These are phyloP conservation scores for Passalora sequoiae DNA, from an alignment of 2,329 filamentous ascomycete species.

Conservation along the genomic window DNA sequence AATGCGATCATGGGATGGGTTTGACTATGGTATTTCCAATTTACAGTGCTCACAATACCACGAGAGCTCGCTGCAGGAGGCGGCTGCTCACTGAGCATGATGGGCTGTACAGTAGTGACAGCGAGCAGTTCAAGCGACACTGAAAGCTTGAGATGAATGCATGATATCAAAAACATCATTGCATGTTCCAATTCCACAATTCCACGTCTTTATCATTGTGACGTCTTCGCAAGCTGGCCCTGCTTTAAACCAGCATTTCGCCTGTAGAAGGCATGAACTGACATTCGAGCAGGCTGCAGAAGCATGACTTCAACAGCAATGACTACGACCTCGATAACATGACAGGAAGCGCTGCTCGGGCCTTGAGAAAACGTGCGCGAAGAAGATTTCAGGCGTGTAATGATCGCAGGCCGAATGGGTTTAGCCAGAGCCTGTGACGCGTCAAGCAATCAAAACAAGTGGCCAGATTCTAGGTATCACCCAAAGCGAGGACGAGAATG, in stretches of 20 bases:
- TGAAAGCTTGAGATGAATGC: slow-evolving; percentile 32
- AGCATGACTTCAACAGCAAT: no score
- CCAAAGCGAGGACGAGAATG: no score
- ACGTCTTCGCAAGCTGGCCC: neutral
- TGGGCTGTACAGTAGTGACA: slow-evolving; percentile 34
- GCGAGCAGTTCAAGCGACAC: slow-evolving; percentile 23
- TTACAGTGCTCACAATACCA: slow-evolving; percentile 30
- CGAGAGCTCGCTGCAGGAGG: slow-evolving; percentile 22
- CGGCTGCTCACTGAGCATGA: slow-evolving; percentile 22
- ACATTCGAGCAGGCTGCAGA: no score
- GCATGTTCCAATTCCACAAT: slow-evolving; percentile 5
- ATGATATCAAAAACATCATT: slow-evolving; percentile 29
- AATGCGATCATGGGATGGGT: slow-evolving; percentile 50
- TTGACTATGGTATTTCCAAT: slow-evolving; percentile 26
- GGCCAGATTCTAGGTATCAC: no score
- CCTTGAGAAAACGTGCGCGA: no score
- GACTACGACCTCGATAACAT: no score
- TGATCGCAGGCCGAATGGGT: no score
- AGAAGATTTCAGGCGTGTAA: no score
- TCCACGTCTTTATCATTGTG: neutral
- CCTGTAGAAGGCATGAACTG: neutral
- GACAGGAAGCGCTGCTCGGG: no score
- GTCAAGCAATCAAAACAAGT: no score
- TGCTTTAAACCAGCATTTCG: slow-evolving; percentile 2
- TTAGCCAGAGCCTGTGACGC: no score